Conservation (phyloP, 352 stramenopile species). For the Pythium rishiriense region DNA sequence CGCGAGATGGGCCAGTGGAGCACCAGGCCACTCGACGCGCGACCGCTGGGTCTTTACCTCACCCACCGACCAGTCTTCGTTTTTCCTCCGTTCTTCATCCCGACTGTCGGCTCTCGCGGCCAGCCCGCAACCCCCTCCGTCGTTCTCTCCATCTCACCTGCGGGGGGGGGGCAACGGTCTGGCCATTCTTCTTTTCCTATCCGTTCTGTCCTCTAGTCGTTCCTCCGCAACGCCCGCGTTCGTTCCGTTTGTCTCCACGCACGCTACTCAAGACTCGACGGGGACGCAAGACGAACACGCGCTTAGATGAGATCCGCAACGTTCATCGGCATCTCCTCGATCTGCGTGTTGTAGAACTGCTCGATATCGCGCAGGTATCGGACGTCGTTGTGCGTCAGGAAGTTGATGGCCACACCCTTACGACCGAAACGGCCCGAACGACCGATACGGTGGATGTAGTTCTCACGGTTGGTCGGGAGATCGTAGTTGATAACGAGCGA, state of each 20-base stretch:
- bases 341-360: slow-evolving; percentile 99
- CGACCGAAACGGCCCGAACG: slow-evolving; percentile 99
- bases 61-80: slow-evolving; percentile 1
- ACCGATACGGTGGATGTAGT: slow-evolving; percentile 99
- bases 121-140: background rate
- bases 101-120: background rate
- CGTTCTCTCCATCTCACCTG: slow-evolving; percentile 9
- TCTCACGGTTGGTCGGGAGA: slow-evolving; percentile 99
- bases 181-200: slow-evolving; percentile 32
- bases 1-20: background rate
- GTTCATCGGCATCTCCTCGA: slow-evolving; percentile 99
- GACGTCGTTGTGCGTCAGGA: slow-evolving; percentile 98
- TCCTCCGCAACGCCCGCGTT: background rate
- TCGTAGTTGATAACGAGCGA: slow-evolving; percentile 99
- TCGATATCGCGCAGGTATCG: slow-evolving; percentile 99
- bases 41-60: slow-evolving; percentile 14
- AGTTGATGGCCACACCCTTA: slow-evolving; percentile 99
- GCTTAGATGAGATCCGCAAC: slow-evolving; percentile 99
- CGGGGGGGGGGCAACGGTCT: too few relatives aligned
- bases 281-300: background rate
- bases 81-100: background rate
- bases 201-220: slow-evolving; percentile 26
- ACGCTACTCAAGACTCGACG: background rate
- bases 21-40: background rate
- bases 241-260: background rate